These are phyloP conservation scores for Podosphaera aphanis DNA, from an alignment of 2,329 filamentous ascomycete species.

Conservation along the genomic window DNA sequence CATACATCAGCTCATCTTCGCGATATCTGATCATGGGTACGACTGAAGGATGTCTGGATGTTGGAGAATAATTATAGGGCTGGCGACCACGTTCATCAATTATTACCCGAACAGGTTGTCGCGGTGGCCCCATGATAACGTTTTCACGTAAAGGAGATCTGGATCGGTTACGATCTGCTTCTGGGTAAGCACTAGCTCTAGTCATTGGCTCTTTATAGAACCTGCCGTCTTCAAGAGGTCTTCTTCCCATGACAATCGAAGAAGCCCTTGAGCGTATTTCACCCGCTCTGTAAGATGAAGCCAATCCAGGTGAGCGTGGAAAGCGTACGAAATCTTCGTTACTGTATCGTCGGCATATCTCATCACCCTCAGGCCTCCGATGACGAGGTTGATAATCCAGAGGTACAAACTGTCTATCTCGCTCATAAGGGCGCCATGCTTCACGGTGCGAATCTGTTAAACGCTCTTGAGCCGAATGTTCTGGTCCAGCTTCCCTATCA, in stretches of 20 bases:
- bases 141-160: constrained; percentile 24
- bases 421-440: constrained; percentile 6
- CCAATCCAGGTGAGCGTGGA: constrained; percentile 11
- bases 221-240: constrained; percentile 15
- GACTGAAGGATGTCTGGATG: constrained; percentile 27
- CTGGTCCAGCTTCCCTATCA: constrained; percentile 23
- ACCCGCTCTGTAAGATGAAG: constrained; percentile 10
- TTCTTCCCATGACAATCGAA: constrained; percentile 11
- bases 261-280: constrained; percentile 10
- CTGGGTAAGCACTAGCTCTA: constrained; percentile 26
- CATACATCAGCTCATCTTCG: constrained; percentile 39
- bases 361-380: constrained; percentile 12
- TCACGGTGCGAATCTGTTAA: constrained; percentile 5
- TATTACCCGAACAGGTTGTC: constrained; percentile 39
- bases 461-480: constrained; percentile 6
- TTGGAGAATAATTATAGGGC: constrained; percentile 37
- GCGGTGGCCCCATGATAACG: constrained; percentile 24
- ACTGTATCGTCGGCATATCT: constrained; percentile 9
- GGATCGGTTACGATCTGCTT: constrained; percentile 24
- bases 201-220: constrained; percentile 23
- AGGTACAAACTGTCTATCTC: constrained; percentile 2
- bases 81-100: constrained; percentile 66
- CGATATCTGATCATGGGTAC: constrained; percentile 24
- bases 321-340: constrained; percentile 8
- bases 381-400: constrained; percentile 4